Evolutionary conservation across 805 yeast species (phyloP).

Genomic region (Hanseniaspora hatyaiensis): DNA sequence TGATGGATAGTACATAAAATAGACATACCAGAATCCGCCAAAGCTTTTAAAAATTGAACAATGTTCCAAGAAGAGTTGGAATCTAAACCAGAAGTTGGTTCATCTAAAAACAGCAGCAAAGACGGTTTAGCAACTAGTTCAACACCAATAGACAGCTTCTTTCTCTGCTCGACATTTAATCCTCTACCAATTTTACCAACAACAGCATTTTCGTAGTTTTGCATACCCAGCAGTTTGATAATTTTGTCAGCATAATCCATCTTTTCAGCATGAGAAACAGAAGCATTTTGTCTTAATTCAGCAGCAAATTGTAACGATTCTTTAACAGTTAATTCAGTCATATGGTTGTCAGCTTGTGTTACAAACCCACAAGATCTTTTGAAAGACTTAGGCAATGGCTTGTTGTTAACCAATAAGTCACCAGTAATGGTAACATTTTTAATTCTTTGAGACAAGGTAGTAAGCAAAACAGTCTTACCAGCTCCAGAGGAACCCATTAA

Average conservation of each 20-base stretch:
- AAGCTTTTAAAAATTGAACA: constrained; percentile 51
- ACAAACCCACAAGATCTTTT: constrained; percentile 70
- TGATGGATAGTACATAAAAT: constrained; percentile 68
- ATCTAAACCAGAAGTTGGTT: constrained; percentile 65
- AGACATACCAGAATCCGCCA: constrained; percentile 63
- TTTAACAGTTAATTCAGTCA: constrained; percentile 57
- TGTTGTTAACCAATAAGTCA: constrained; percentile 61
- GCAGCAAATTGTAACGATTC: constrained; percentile 67
- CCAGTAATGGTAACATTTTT: constrained; percentile 61
- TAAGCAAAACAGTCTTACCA: constrained; percentile 68
- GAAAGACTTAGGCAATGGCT: constrained; percentile 47
- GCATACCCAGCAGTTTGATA: constrained; percentile 57
- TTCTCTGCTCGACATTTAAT: constrained; percentile 55
- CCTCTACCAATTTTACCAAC: constrained; percentile 71
- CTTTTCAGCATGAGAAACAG: constrained; percentile 47
- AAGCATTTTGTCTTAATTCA: constrained; percentile 54
- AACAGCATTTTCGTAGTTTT: constrained; percentile 60
- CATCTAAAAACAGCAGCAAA: constrained; percentile 51
- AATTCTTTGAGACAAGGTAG: constrained; percentile 60
- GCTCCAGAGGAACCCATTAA: constrained; percentile 84
- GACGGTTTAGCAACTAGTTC: constrained; percentile 61
- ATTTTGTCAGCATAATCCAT: constrained; percentile 57
- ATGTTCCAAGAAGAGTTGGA: constrained; percentile 60
- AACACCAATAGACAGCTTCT: constrained; percentile 58
- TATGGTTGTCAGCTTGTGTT: constrained; percentile 70